Base-by-base conservation (phyloP, 2,329 filamentous ascomycete species). In the Neoarthrinium moseri region DNA sequence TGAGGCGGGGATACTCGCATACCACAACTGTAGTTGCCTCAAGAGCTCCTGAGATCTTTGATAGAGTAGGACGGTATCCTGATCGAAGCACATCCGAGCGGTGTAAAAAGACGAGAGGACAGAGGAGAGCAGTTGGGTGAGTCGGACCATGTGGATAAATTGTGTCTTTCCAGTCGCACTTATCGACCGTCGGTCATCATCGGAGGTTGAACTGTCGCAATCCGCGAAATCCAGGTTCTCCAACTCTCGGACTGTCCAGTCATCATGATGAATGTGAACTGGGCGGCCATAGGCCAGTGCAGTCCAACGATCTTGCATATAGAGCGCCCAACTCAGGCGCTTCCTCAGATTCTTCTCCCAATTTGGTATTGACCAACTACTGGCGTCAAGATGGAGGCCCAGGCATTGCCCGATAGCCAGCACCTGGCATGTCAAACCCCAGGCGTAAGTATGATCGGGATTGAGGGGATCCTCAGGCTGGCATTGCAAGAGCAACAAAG, bases 301-400 rank as follows among this genome's bases (percentile, higher is more conserved):
- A 3, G 70, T 69, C 80, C 76, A 83, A 54, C 75, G 78, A 52
- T 84, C 80, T 56, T 84, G 80, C 68, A 81, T 78, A 54, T 71
- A 84, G 2, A 82, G 61, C 8, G 74, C 79, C 80, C 80, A 84
- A 5, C 74, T 76, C 8, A 84, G 62, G 15, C 81, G 68, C 56
- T 77, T 80, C 21, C 81, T 68, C 17, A 83, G 59, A 5, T 75
- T 73, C 38, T 74, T 71, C 57, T 84, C 81, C 77, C 78, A 81
- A 11, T 64, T 61, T 1, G 79, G 79, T 33, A 84, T 74, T 10
- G 71, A 64, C 81, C 80, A 84, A 32, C 69, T 62, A 2, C 72
- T 72, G 36, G 75, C 77, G 52, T 83, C 78, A 0, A 81, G 65
- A 51, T 80, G 74, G 32, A 81, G 61, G 0, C 78, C 77, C 5